These are phyloP conservation scores for Umbelopsis sp. DNA, from an alignment of 371 early-diverging fungal genomes.

Conservation along the genomic window DNA sequence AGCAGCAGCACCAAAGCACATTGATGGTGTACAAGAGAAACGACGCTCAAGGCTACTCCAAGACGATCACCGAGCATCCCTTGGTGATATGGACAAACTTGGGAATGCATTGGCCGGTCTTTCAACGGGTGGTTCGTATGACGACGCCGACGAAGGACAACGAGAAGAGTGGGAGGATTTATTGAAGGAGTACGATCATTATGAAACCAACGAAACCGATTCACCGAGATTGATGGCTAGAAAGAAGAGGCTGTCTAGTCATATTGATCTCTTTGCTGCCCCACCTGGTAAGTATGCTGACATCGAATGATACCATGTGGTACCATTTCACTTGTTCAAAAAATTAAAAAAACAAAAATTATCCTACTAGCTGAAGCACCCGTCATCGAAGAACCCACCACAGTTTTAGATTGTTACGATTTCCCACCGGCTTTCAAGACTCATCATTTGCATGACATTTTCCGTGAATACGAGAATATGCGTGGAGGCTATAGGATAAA, in stretches of 20 bases:
- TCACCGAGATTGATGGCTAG: conserved; percentile 29
- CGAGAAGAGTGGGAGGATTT: conserved; percentile 50
- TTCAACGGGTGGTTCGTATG: conserved; percentile 30
- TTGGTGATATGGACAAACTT: conserved; percentile 7
- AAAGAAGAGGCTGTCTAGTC: conserved; percentile 41
- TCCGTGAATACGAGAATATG: conserved; percentile 53
- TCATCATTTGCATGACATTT: conserved; percentile 60
- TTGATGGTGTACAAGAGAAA: neutral
- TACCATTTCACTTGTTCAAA: too few relatives aligned
- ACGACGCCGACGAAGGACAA: conserved; percentile 31
- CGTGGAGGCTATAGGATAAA: conserved; percentile 78
- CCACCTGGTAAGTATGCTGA: conserved; percentile 33
- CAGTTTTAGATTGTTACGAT: conserved; percentile 54
- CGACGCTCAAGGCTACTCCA: conserved; percentile 6
- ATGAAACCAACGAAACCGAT: conserved; percentile 31
- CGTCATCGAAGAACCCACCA: conserved; percentile 46
- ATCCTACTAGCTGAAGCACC: conserved; percentile 37
- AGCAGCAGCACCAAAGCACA: neutral
- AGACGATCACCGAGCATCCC: neutral
- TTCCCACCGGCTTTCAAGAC: conserved; percentile 60
- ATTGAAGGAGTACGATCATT: conserved; percentile 51
- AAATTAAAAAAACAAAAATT: too few relatives aligned
- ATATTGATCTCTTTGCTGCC: conserved; percentile 44
- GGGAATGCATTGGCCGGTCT: conserved; percentile 23
- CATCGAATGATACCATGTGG: too few relatives aligned